Conservation (phyloP, 2,329 filamentous ascomycete species). For the Macrophomina tecta region DNA sequence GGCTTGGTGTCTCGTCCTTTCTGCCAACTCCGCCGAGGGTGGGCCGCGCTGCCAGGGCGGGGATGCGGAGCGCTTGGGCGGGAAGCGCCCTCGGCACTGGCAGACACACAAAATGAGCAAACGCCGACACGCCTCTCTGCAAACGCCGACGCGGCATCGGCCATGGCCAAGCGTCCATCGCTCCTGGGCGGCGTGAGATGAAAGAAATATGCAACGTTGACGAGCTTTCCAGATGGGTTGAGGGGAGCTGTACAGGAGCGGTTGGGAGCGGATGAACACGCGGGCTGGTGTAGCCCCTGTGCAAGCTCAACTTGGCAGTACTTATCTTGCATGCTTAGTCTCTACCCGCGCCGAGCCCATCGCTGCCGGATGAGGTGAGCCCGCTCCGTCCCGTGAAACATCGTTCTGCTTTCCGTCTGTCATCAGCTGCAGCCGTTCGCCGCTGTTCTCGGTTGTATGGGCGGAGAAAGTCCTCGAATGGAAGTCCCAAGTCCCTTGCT, state of each 20-base stretch:
- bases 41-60: conserved; percentile 5
- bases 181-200: not conserved
- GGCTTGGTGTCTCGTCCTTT: not conserved
- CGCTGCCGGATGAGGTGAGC: not conserved
- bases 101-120: not conserved
- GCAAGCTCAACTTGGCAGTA: conserved; percentile 20
- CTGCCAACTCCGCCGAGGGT: not conserved
- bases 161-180: not conserved
- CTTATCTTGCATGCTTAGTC: conserved; percentile 7
- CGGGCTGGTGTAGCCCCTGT: not conserved
- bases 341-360: not conserved
- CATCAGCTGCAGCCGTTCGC: conserved; percentile 1
- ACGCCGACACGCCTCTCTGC: conserved; percentile 9
- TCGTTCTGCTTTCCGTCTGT: not conserved
- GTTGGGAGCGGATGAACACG: not conserved
- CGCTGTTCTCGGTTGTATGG: not conserved
- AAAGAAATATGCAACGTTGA: not conserved
- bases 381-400: conserved; percentile 6
- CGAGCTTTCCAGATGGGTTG: not conserved
- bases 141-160: conserved; percentile 5
- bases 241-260: not conserved
- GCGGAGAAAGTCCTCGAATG: conserved; percentile 21
- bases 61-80: conserved; percentile 6
- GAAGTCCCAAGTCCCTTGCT: not conserved
- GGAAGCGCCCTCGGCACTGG: conserved; percentile 1